These are phyloP conservation scores for Andrographis paniculata DNA, from an alignment of 305 asterid species.

Conservation along the genomic window DNA sequence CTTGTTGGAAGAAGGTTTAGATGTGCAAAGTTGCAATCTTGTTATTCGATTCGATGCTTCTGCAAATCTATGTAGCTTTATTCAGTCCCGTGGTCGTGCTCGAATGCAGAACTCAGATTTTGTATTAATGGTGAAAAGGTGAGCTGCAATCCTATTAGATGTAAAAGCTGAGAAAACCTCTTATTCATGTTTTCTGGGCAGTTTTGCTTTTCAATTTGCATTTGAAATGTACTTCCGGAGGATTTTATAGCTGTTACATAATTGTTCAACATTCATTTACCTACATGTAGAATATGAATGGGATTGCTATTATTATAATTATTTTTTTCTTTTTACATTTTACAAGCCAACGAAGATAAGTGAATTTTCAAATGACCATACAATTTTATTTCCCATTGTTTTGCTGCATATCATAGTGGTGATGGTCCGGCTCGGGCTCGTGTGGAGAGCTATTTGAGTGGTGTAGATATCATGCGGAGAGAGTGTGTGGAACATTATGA, in stretches of 20 bases:
- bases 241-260: neutral
- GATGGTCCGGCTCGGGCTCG: constrained; percentile 38
- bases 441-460: constrained; percentile 41
- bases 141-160: constrained; percentile 11
- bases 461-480: constrained; percentile 65
- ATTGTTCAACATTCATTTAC: neutral
- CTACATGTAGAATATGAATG: neutral
- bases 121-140: constrained; percentile 66
- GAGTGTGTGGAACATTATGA: constrained; percentile 59
- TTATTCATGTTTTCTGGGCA: neutral
- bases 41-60: constrained; percentile 83
- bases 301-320: no score
- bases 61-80: constrained; percentile 72
- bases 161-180: neutral
- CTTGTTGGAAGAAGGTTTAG: constrained; percentile 91
- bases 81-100: constrained; percentile 94
- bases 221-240: constrained; percentile 4
- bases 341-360: no score
- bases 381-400: neutral
- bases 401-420: constrained; percentile 29
- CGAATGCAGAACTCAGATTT: constrained; percentile 83
- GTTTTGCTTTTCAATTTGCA: neutral
- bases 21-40: constrained; percentile 87
- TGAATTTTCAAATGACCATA: no score
- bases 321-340: no score